Evolutionary conservation across 805 yeast genomes (phyloP).

Genomic region (Osmozyma mogii): DNA sequence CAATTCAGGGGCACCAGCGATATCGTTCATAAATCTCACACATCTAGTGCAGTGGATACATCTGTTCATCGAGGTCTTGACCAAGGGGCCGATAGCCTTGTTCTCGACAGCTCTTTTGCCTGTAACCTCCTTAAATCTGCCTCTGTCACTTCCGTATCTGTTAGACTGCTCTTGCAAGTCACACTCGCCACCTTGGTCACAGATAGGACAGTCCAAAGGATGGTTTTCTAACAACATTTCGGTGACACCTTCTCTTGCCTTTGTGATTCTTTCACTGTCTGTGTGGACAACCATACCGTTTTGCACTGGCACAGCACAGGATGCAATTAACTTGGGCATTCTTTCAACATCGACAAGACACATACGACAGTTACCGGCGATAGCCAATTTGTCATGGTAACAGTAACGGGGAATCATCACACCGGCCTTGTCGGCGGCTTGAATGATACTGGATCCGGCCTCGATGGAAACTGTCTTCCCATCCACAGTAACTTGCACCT

Average conservation of each 20-base stretch:
- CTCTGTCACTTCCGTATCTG: conserved; percentile 80
- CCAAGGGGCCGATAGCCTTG: conserved; percentile 83
- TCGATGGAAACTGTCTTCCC: conserved; percentile 72
- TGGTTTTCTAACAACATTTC: conserved; percentile 84
- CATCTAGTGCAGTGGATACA: conserved; percentile 91
- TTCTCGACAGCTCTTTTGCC: conserved; percentile 90
- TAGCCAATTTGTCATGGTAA: conserved; percentile 83
- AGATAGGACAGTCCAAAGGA: conserved; percentile 87
- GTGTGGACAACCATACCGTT: conserved; percentile 85
- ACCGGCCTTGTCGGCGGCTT: conserved; percentile 89
- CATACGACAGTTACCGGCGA: conserved; percentile 93
- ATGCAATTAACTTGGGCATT: conserved; percentile 84
- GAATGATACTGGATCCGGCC: conserved; percentile 82
- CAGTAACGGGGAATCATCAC: conserved; percentile 84
- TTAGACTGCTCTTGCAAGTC: conserved; percentile 83
- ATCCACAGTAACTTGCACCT: conserved; percentile 54
- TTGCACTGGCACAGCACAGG: conserved; percentile 89
- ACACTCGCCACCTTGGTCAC: conserved; percentile 95
- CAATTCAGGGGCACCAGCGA: conserved; percentile 88
- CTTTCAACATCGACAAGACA: conserved; percentile 84
- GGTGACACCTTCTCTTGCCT: conserved; percentile 85
- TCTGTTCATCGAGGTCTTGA: conserved; percentile 86
- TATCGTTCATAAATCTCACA: conserved; percentile 82
- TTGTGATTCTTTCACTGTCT: conserved; percentile 65
- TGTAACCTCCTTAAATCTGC: conserved; percentile 70